These are phyloP conservation scores for Hypoxylon rickii DNA, from an alignment of 495 filamentous ascomycete genomes.

Conservation along the genomic window DNA sequence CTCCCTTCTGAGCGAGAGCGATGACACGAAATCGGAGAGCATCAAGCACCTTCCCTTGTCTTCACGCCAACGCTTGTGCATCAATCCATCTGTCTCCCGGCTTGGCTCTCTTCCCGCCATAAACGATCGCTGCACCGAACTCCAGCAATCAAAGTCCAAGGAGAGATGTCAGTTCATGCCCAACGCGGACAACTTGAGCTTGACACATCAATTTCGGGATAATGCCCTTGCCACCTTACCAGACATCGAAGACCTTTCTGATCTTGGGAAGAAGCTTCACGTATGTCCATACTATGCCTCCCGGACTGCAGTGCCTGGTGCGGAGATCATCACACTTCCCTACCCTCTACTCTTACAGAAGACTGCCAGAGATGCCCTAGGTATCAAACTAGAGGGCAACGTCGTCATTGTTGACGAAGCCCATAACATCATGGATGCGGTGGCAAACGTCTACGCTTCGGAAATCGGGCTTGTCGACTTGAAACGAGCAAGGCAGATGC, in stretches of 20 bases:
- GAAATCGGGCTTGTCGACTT: constrained; percentile 75
- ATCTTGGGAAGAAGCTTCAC: constrained; percentile 74
- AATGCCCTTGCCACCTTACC: constrained; percentile 80
- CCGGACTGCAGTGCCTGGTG: constrained; percentile 75
- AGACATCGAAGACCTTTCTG: constrained; percentile 90
- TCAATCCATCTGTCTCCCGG: constrained; percentile 78
- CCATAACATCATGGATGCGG: constrained; percentile 96
- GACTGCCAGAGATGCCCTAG: constrained; percentile 85
- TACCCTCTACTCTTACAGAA: constrained; percentile 90
- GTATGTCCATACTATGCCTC: constrained; percentile 98
- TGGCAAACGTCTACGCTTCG: constrained; percentile 83
- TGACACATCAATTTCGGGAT: constrained; percentile 84
- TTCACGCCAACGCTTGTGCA: constrained; percentile 90
- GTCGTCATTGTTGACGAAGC: constrained; percentile 95
- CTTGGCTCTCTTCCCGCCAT: constrained; percentile 79
- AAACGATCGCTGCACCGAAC: constrained; percentile 91
- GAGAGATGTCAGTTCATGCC: constrained; percentile 80
- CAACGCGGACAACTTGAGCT: constrained; percentile 69
- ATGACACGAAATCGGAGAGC: constrained; percentile 56
- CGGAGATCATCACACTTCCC: constrained; percentile 92
- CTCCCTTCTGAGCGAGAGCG: constrained; percentile 37
- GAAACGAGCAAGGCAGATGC: constrained; percentile 68
- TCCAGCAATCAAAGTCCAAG: constrained; percentile 76
- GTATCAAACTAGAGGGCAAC: constrained; percentile 82
- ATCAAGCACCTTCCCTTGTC: constrained; percentile 88